Evolutionary conservation across 495 filamentous ascomycete species (phyloP).

Genomic region (Extremus antarcticus): DNA sequence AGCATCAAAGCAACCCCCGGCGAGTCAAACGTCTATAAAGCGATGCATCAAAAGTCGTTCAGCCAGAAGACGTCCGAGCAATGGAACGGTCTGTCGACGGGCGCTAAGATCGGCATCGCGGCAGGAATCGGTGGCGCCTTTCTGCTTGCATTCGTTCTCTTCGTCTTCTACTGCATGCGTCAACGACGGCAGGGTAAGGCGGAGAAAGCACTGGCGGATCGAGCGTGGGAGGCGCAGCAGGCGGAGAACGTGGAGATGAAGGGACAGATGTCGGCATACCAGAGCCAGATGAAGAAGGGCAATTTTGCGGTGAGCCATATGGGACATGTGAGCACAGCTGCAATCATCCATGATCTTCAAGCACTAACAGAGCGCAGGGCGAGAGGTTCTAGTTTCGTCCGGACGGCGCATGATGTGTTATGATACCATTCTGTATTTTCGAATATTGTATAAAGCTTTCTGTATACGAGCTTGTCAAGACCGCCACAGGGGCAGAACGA

Average conservation of each 20-base stretch:
- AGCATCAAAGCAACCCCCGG: slow-evolving; percentile 17
- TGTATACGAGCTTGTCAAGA: no score
- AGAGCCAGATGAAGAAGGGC: slow-evolving; percentile 12
- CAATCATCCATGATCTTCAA: not conserved
- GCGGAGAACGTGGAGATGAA: slow-evolving; percentile 10
- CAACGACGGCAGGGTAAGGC: slow-evolving; percentile 15
- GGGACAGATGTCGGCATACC: not conserved
- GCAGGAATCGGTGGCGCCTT: slow-evolving; percentile 9
- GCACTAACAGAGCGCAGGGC: not conserved
- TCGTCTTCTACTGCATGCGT: slow-evolving; percentile 9
- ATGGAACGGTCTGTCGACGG: slow-evolving; percentile 15
- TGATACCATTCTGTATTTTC: not conserved
- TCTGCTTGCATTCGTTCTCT: not conserved
- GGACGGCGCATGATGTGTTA: not conserved
- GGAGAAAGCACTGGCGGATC: slow-evolving; percentile 14
- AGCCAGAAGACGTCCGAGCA: slow-evolving; percentile 5
- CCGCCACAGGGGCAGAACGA: no score
- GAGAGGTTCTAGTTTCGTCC: not conserved
- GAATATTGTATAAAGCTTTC: not conserved
- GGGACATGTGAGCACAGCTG: not conserved
- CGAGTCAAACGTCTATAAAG: slow-evolving; percentile 15
- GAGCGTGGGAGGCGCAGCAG: slow-evolving; percentile 16
- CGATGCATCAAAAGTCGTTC: slow-evolving; percentile 5
- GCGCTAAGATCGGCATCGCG: slow-evolving; percentile 22
- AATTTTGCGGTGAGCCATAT: slow-evolving; percentile 11